These are phyloP conservation scores for Elsinoe fawcettii DNA, from an alignment of 2,329 filamentous ascomycete genomes.

Conservation along the genomic window DNA sequence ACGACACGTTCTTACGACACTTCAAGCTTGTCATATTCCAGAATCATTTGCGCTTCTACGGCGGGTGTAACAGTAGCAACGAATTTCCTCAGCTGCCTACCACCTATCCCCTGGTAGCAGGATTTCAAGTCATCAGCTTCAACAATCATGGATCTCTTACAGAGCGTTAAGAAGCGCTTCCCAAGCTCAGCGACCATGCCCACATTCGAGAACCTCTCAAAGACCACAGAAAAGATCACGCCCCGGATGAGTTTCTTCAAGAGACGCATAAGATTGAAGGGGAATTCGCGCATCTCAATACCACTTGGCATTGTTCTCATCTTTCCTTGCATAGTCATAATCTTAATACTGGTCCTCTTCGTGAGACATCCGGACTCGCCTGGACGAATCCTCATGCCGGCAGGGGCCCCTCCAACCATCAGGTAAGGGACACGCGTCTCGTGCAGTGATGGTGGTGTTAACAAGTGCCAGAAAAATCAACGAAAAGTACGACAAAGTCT, in stretches of 20 bases:
- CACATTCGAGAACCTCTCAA: constrained; percentile 37
- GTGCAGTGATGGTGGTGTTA: not conserved
- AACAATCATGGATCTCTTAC: constrained; percentile 35
- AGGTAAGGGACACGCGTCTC: constrained; percentile 51
- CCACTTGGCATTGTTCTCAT: constrained; percentile 86
- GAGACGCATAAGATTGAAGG: constrained; percentile 76
- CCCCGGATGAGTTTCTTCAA: constrained; percentile 70
- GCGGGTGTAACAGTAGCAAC: not conserved
- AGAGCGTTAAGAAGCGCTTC: constrained; percentile 39
- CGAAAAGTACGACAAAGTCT: constrained; percentile 95
- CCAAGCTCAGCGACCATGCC: constrained; percentile 38
- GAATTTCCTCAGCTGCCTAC: not conserved
- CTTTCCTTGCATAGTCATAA: constrained; percentile 84
- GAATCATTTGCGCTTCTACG: not conserved
- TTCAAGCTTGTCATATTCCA: not conserved
- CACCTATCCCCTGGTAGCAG: not conserved
- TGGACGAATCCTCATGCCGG: constrained; percentile 76
- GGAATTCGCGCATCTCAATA: constrained; percentile 86
- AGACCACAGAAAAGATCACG: constrained; percentile 35
- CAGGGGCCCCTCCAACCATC: constrained; percentile 79
- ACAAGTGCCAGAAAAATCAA: constrained; percentile 70
- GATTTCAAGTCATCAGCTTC: not conserved
- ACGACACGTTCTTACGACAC: not conserved
- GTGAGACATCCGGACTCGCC: constrained; percentile 78
- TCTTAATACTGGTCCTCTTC: constrained; percentile 84